phyloP scores from a whole-genome alignment of 306 rosid species.

The Mucuna pruriens region DNA sequence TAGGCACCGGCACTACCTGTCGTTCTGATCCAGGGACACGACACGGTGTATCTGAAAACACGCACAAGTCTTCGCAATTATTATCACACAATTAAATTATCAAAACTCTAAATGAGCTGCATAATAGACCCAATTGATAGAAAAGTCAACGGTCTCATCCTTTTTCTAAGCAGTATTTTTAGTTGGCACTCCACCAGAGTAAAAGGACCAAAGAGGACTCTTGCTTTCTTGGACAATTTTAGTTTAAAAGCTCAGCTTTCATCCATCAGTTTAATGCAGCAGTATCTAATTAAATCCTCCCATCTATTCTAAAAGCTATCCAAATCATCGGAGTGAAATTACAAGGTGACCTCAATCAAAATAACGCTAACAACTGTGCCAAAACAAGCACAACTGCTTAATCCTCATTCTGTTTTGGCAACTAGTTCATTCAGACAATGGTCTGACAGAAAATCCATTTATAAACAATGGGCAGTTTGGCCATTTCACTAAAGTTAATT shows the following conservation, averaged over 20 bases:
- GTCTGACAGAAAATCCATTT: conserved; percentile 26
- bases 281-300: not conserved
- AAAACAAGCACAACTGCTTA: conserved; percentile 20
- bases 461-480: conserved; percentile 54
- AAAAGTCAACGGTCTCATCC: conserved; percentile 54
- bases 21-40: conserved; percentile 25
- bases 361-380: conserved; percentile 6
- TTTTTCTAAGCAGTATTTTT: conserved; percentile 37
- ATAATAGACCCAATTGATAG: conserved; percentile 27
- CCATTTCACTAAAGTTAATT: conserved; percentile 47
- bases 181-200: conserved; percentile 48
- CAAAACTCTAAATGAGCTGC: conserved; percentile 23
- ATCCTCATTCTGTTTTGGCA: conserved; percentile 25
- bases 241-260: not conserved
- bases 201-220: conserved; percentile 49
- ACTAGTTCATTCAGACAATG: conserved; percentile 27
- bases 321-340: conserved; percentile 27
- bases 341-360: not conserved
- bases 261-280: conserved; percentile 24
- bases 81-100: conserved; percentile 41
- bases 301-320: not conserved
- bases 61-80: conserved; percentile 42
- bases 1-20: conserved; percentile 43
- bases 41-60: conserved; percentile 24
- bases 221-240: not conserved